A percentile compares a stretch with the other conserved stretches of the same genome.
phyloP scores from a whole-genome alignment of 345 rosid genomes.

The Melaleuca alternifolia region DNA sequence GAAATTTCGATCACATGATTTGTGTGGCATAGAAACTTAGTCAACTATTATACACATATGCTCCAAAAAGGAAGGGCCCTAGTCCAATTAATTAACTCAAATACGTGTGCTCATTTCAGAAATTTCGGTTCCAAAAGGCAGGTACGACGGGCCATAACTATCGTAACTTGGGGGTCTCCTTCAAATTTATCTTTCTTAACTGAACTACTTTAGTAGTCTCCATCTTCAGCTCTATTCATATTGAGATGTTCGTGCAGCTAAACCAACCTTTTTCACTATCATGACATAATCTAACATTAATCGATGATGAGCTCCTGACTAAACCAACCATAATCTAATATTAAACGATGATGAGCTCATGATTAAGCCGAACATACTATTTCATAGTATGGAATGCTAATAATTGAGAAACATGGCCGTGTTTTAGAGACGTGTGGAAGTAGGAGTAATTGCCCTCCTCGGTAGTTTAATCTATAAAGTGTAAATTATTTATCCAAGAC shows the following conservation, averaged over 20 bases:
- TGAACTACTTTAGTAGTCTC: neutral
- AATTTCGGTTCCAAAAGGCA: neutral
- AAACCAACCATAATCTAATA: neutral
- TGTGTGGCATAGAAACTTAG: neutral
- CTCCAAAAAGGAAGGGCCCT: neutral
- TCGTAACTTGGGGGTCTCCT: neutral
- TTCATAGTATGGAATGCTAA: neutral
- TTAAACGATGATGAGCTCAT: neutral
- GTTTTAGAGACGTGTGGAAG: neutral
- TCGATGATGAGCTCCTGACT: no score
- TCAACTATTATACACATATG: neutral
- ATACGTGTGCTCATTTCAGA: neutral
- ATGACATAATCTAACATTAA: neutral
- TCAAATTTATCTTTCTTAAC: neutral
- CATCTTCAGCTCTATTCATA: neutral
- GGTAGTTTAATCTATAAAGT: neutral
- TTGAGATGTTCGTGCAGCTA: neutral
- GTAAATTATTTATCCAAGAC: neutral
- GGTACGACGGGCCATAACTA: neutral
- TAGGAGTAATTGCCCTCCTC: neutral
- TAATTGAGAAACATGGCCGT: neutral
- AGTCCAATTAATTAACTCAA: neutral
- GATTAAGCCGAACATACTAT: neutral
- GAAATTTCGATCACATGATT: neutral
- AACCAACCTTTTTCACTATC: neutral